Base-by-base conservation (phyloP, 345 rosid species). In the Eutrema yunnanense region DNA sequence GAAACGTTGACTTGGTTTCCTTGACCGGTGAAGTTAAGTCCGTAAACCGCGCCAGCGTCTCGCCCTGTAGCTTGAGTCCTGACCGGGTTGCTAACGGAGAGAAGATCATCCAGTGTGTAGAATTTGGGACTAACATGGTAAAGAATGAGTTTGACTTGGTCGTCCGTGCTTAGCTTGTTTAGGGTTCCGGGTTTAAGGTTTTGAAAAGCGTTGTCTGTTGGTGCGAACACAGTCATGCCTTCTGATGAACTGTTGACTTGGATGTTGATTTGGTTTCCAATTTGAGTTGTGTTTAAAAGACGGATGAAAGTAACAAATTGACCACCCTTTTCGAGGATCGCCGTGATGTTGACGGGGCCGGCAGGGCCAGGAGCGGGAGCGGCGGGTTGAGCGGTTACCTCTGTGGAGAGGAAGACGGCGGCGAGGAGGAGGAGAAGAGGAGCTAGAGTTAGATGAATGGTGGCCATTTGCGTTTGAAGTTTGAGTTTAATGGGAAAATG, bases 131-230 rank as follows among this genome's bases (percentile, higher is more conserved):
- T 4, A 9, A 89, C 62, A 73, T 95, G 97, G 82, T 73, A 82
- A 9, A 77, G 81, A 51, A 88, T 79, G 63, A 95, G 90, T 14
- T 83, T 83, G 4, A 86, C 87, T 81, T 89, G 87, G 57, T 89
- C 34, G 7, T 87, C 82, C 0, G 41, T 0, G 42, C 36, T 38
- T 40, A 95, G 76, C 13, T 12, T 27, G 81, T 95, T 91, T 48
- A 91, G 7, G 38, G 85, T 51, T 5, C 92, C 89, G 0, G 82
- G 1, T 69, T 84, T 69, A 67, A 91, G 96, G 80, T 73, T 88
- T 79, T 82, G 79, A 66, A 95, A 95, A 62, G 93, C 99, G 38
- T 87, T 89, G 51, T 95, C 96, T 0, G 97, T 89, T 13, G 97
- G 97, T 53, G 97, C 92, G 4, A 95, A 78, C 5, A 91, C 72